Evolutionary conservation across 208 protist genomes (phyloP).

Genomic region (Crithidia sp.): DNA sequence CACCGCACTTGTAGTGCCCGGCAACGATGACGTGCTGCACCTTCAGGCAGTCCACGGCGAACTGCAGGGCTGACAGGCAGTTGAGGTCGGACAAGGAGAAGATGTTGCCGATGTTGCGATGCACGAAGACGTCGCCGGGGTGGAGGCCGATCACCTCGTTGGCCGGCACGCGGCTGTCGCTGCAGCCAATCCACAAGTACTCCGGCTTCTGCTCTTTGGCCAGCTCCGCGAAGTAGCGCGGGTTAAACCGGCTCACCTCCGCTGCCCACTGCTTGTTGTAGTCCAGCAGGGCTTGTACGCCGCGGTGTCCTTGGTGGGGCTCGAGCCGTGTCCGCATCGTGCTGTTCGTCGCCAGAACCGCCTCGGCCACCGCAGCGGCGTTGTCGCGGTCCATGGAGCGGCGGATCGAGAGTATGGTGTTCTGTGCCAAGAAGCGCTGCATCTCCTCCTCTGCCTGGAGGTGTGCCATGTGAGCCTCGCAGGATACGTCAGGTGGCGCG

Average conservation of each 20-base stretch:
- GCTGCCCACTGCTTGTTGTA: constrained; percentile 90
- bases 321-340: constrained; percentile 5
- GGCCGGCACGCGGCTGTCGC: constrained; percentile 85
- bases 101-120: constrained; percentile 95
- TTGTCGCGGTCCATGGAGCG: constrained; percentile 18
- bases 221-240: constrained; percentile 86
- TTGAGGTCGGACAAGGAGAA: constrained; percentile 92
- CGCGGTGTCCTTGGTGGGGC: constrained; percentile 21
- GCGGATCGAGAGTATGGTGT: constrained; percentile 27
- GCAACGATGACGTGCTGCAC: constrained; percentile 94
- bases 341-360: constrained; percentile 9
- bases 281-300: constrained; percentile 80
- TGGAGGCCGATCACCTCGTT: constrained; percentile 90
- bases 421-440: constrained; percentile 30
- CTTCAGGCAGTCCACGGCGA: constrained; percentile 92
- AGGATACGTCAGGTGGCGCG: not conserved
- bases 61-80: constrained; percentile 92
- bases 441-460: constrained; percentile 24
- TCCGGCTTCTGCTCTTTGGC: constrained; percentile 86
- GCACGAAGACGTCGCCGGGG: constrained; percentile 94
- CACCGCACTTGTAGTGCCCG: constrained; percentile 95
- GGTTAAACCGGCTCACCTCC: constrained; percentile 75
- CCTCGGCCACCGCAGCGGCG: constrained; percentile 9
- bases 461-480: constrained; percentile 11
- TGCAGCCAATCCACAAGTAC: constrained; percentile 95